Base-by-base conservation (phyloP, 2,329 filamentous ascomycete genomes). In the Colletotrichum sp. region DNA sequence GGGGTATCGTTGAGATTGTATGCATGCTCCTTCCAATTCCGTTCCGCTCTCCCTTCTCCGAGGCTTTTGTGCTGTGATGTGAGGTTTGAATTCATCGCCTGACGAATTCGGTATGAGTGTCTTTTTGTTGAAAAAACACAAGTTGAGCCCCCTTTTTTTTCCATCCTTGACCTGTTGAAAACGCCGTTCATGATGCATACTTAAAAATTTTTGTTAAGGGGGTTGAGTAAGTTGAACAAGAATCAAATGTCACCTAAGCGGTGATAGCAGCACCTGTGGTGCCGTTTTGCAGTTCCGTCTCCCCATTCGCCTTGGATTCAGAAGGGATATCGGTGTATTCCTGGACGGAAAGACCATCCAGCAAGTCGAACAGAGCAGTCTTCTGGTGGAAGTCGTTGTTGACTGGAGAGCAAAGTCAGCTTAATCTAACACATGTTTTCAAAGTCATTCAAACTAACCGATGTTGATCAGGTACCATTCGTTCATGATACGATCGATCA, bases 321-420 rank as follows among this genome's bases (percentile, higher is more conserved):
- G 79, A 77, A 13, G 80, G 79, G 70, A 78, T 82, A 77, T 94
- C 90, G 66, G 96, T 86, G 76, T 93, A 77, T 28, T 78, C 90
- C 61, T 91, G 86, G n/a, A 95, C 92, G 76, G 90, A 84, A 5
- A 99, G 89, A 28, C 92, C 95, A 18, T 96, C 91, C 83, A 99
- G 97, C 30, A 98, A 88, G 61, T 94, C 91, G 83, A 98, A 98
- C 79, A 99, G 94, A 71, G 93, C 93, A 68, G 92, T 90, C 71
- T 92, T 92, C 80, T 95, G 90, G 83, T 98, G 95, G 92, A 99
- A 99, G 84, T 99, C 96, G 82, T 99, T 99, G 88, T 99, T 96
- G 32, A 99, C 97, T 96, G 78, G 24, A 28, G n/a, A 3, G 2
- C 6, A 34, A 38, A 67, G 56, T 24, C 18, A 36, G 52, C 64